Evolutionary conservation across 2,329 filamentous ascomycete species (phyloP).

Genomic region (Pseudogymnoascus sp.): DNA sequence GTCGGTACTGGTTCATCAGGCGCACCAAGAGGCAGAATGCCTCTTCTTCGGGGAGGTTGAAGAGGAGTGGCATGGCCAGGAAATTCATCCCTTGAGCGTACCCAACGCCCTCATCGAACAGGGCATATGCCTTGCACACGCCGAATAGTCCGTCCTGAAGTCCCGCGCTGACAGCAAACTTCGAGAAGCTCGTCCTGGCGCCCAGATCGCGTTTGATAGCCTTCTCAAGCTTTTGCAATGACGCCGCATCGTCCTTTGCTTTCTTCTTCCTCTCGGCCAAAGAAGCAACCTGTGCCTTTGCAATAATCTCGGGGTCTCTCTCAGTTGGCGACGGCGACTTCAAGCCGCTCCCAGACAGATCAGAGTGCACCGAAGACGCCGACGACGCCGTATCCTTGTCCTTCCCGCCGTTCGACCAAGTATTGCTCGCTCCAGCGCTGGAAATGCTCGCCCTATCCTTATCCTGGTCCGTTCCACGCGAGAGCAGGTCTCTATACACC

Average conservation of each 20-base stretch:
- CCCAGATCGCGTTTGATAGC: conserved; percentile 84
- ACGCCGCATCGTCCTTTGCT: conserved; percentile 65
- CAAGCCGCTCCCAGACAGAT: conserved; percentile 54
- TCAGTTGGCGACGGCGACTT: conserved; percentile 52
- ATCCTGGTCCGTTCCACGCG: conserved; percentile 74
- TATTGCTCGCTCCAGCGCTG: conserved; percentile 37
- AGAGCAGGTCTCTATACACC: conserved; percentile 75
- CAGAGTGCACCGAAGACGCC: conserved; percentile 76
- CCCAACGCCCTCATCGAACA: conserved; percentile 89
- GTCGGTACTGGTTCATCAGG: conserved; percentile 91
- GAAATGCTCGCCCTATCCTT: conserved; percentile 46
- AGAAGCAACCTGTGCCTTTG: conserved; percentile 55
- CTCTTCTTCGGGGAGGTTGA: conserved; percentile 98
- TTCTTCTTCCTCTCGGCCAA: conserved; percentile 66
- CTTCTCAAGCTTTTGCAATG: conserved; percentile 80
- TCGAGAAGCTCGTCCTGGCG: conserved; percentile 89
- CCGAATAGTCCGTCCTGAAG: conserved; percentile 91
- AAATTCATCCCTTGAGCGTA: conserved; percentile 99
- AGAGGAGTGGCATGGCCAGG: conserved; percentile 88
- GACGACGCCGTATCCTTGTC: conserved; percentile 70
- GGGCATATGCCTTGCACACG: conserved; percentile 92
- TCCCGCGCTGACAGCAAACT: conserved; percentile 83
- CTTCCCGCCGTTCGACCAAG: conserved; percentile 46
- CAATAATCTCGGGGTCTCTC: conserved; percentile 52
- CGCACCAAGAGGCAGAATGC: conserved; percentile 89